These are phyloP conservation scores for Penicillium sp. DNA, from an alignment of 2,329 filamentous ascomycete genomes.

Conservation along the genomic window DNA sequence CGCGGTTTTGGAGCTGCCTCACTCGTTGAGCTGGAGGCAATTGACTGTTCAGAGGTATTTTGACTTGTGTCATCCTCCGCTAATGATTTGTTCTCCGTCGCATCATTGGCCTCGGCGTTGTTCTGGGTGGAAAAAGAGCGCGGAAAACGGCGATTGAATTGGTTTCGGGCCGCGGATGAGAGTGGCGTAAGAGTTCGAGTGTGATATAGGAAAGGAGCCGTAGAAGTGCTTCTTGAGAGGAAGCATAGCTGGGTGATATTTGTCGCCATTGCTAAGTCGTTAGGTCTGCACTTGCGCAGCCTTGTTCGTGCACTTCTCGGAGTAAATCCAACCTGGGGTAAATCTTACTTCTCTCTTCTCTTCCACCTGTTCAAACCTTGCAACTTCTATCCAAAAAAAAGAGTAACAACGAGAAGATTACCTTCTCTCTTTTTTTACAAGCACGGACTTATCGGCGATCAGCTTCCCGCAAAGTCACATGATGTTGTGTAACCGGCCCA, in stretches of 20 bases:
- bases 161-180: constrained; percentile 5
- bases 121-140: constrained; percentile 19
- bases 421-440: neutral
- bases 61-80: neutral
- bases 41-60: constrained; percentile 1
- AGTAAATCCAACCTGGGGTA: neutral
- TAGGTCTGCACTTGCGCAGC: neutral
- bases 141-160: constrained; percentile 8
- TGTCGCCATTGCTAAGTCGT: constrained; percentile 26
- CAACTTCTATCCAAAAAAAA: neutral
- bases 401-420: neutral
- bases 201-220: constrained; percentile 69
- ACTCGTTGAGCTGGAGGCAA: neutral
- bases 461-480: constrained; percentile 14
- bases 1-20: constrained; percentile 10
- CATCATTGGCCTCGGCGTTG: neutral
- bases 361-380: neutral
- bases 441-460: constrained; percentile 2
- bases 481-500: constrained; percentile 16
- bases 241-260: constrained; percentile 33
- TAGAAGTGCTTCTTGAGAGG: constrained; percentile 30
- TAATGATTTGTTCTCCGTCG: neutral
- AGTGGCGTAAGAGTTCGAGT: constrained; percentile 57
- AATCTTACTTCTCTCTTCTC: neutral
- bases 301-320: neutral